Conservation (phyloP, 345 rosid species). For the Euclidium syriacum region DNA sequence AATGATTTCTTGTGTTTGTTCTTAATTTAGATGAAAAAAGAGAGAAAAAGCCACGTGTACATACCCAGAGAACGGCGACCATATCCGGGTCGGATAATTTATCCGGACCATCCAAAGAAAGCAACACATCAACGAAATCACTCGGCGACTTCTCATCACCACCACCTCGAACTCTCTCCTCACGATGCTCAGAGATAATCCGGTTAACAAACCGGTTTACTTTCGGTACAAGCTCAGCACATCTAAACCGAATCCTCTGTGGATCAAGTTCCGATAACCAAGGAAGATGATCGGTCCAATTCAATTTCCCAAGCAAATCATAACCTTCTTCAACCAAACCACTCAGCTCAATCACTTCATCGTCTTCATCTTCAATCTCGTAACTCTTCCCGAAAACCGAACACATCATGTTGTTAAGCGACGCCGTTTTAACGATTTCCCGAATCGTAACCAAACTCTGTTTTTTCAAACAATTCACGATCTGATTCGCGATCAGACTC, state of each 20-base stretch:
- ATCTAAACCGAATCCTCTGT: conserved; percentile 60
- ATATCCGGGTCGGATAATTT: conserved; percentile 54
- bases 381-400: conserved; percentile 64
- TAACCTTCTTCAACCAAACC: conserved; percentile 68
- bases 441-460: conserved; percentile 39
- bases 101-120: conserved; percentile 52
- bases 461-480: conserved; percentile 28
- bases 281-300: conserved; percentile 70
- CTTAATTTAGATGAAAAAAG: neutral
- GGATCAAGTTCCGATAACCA: conserved; percentile 61
- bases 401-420: conserved; percentile 69
- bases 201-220: conserved; percentile 60
- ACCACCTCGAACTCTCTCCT: too few relatives aligned
- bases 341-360: conserved; percentile 43
- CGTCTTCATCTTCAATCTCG: conserved; percentile 26
- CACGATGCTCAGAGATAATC: conserved; percentile 51
- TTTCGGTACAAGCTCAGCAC: conserved; percentile 53
- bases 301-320: conserved; percentile 51
- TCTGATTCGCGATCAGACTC: conserved; percentile 40
- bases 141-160: too few relatives aligned
- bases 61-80: conserved; percentile 80
- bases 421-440: conserved; percentile 55
- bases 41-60: conserved; percentile 16
- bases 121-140: conserved; percentile 67
- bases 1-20: neutral